A percentile compares a stretch with the other conserved stretches of the same genome.
Conservation (phyloP, 164 flowering plant genomes). For the Stephania cephalantha region DNA sequence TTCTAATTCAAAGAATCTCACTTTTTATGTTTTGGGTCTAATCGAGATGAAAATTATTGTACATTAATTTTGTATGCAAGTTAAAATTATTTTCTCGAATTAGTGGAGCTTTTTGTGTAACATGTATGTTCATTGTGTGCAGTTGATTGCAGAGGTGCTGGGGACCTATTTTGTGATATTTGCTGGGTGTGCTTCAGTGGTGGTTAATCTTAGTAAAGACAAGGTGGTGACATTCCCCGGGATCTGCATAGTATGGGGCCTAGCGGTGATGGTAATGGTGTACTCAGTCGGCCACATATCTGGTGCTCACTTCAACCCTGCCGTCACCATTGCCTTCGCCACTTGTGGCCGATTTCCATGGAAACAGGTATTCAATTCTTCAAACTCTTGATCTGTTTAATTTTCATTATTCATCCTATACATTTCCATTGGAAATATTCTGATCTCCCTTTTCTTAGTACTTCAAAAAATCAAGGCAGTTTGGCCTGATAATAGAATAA, state of each 20-base stretch:
- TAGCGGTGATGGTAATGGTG: slow-evolving; percentile 49
- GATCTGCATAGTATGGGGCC: slow-evolving; percentile 43
- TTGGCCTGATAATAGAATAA: too few relatives aligned
- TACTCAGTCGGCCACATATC: slow-evolving; percentile 63
- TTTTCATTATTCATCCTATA: too few relatives aligned
- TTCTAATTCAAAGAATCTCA: too few relatives aligned
- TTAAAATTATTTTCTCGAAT: too few relatives aligned
- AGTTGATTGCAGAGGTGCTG: slow-evolving; percentile 48
- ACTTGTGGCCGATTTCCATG: slow-evolving; percentile 43
- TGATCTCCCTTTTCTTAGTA: too few relatives aligned
- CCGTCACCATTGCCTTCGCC: slow-evolving; percentile 60
- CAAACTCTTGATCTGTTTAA: too few relatives aligned
- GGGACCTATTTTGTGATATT: slow-evolving; percentile 55
- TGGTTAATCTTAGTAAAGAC: slow-evolving; percentile 30
- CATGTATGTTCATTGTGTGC: not conserved
- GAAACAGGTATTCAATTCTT: slow-evolving; percentile 34
- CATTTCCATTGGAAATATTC: too few relatives aligned
- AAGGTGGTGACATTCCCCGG: slow-evolving; percentile 46
- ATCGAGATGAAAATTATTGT: not conserved
- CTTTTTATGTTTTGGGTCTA: not conserved
- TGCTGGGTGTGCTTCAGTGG: slow-evolving; percentile 48
- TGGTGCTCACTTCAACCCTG: slow-evolving; percentile 65
- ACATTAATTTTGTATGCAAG: not conserved
- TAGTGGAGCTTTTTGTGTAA: not conserved
- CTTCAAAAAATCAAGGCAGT: too few relatives aligned